Base-by-base conservation (phyloP, 495 filamentous ascomycete genomes). In the Melanomma pulvis-pyrius region DNA sequence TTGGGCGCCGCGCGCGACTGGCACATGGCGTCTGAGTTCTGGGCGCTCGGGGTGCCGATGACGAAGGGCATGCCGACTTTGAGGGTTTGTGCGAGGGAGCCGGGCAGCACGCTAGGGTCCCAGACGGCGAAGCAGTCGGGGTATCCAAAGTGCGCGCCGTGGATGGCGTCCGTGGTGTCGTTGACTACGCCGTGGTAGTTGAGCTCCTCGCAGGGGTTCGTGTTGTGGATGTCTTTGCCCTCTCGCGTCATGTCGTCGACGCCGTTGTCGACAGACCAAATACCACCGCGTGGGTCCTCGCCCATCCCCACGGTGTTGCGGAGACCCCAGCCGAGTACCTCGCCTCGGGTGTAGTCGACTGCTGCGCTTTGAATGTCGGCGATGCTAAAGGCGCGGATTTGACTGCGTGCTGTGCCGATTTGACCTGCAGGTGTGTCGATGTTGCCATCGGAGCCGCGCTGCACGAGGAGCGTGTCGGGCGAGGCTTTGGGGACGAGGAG, bases 111-210 rank as follows among this genome's bases (percentile, higher is more conserved):
- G 15, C 21, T 11, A 9, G 52, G 57, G 17, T 48, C 49, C 65
- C 59, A 68, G 4, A 63, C 65, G 8, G 65, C 25, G 65, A 28
- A 63, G 51, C 65, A 68, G 25, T 47, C 44, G 15, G 61, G 64
- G 32, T 64, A 68, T 9, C 61, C 61, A 22, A 55, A 52, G 73
- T 87, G 85, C 21, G 65, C 65, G 28, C 79, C 79, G 59, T 77
- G 78, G 19, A 70, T 56, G 4, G 47, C 9, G 15, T 19, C 11
- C 17, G 47, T 22, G 9, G 59, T 48, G 46, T 61, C 34, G 26
- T 54, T 44, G 46, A 64, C 29, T 17, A 36, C 5, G 28, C 65
- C 65, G 36, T 63, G 59, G 53, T 63, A 63, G 41, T 68, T 68
- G 49, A 68, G 50, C 24, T 68, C 51, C 49, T 68, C 61, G 39